These are phyloP conservation scores for Wickerhamiella sorbophila DNA, from an alignment of 805 yeast species.

Conservation along the genomic window DNA sequence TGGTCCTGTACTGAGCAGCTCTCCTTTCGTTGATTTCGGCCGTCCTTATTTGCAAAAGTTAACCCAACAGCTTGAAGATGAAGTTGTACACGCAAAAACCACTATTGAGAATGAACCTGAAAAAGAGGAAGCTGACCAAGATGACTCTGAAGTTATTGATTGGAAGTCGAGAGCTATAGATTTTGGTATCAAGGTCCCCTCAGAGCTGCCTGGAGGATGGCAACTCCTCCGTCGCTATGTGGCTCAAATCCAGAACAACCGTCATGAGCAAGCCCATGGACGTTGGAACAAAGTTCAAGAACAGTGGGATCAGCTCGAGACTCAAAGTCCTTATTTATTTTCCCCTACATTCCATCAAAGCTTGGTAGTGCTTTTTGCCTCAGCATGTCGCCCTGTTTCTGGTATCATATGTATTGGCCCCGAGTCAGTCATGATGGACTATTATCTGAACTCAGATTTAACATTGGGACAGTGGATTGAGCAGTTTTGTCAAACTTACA, in stretches of 20 bases:
- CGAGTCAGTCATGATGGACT: slow-evolving; percentile 66
- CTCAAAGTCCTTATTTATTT: slow-evolving; percentile 40
- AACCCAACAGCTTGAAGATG: slow-evolving; percentile 40
- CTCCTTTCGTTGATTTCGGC: slow-evolving; percentile 70
- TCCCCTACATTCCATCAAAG: slow-evolving; percentile 67
- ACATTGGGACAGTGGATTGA: slow-evolving; percentile 84
- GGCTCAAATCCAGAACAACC: slow-evolving; percentile 22
- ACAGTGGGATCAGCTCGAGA: slow-evolving; percentile 55
- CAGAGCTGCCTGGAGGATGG: slow-evolving; percentile 27
- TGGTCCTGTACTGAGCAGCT: slow-evolving; percentile 53
- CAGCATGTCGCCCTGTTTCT: slow-evolving; percentile 47
- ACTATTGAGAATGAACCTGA: background rate
- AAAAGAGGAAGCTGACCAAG: background rate
- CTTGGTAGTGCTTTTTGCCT: slow-evolving; percentile 48
- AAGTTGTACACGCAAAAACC: slow-evolving; percentile 13
- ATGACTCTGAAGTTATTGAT: background rate
- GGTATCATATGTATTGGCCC: slow-evolving; percentile 94
- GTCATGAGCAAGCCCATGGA: slow-evolving; percentile 20
- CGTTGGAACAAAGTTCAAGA: slow-evolving; percentile 31
- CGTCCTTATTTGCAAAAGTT: slow-evolving; percentile 48
- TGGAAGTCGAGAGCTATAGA: background rate
- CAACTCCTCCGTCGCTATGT: slow-evolving; percentile 29
- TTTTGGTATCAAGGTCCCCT: background rate
- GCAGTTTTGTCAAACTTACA: slow-evolving; percentile 53
- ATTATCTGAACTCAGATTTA: slow-evolving; percentile 80